These are phyloP conservation scores for Phialocephala subalpina DNA, from an alignment of 2,329 filamentous ascomycete genomes.

Conservation along the genomic window DNA sequence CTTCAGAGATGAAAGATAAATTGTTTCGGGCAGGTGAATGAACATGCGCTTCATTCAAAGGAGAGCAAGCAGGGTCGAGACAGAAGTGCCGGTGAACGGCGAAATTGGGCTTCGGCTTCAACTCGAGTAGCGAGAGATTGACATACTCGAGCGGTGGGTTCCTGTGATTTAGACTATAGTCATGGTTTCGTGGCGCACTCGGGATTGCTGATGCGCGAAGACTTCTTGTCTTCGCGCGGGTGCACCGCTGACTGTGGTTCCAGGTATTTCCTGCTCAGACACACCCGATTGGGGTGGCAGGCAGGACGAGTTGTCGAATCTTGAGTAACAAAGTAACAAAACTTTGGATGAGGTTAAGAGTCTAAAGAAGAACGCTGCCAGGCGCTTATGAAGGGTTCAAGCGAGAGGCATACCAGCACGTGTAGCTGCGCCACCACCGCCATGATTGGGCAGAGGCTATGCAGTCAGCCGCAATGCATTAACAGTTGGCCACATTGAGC, in stretches of 20 bases:
- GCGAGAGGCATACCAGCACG: slow-evolving; percentile 4
- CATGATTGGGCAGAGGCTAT: too few species aligned
- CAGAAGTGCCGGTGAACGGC: slow-evolving; percentile 1
- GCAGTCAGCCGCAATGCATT: background rate
- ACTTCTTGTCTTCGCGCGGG: slow-evolving; percentile 3
- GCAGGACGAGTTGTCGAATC: background rate
- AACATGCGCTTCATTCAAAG: slow-evolving; percentile 5
- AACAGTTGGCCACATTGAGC: background rate
- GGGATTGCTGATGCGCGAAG: slow-evolving; percentile 7
- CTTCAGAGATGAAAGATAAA: background rate
- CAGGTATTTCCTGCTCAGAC: background rate
- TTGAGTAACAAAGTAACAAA: background rate
- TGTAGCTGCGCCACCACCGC: background rate
- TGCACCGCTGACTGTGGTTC: background rate
- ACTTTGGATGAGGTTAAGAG: background rate
- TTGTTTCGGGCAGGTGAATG: background rate
- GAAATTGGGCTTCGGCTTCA: slow-evolving; percentile 6
- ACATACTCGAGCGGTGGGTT: slow-evolving; percentile 10
- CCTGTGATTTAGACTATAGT: slow-evolving; percentile 2
- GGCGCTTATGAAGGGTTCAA: background rate
- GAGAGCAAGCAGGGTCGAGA: slow-evolving; percentile 6
- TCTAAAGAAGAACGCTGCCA: background rate
- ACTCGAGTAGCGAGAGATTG: slow-evolving; percentile 6
- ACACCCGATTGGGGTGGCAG: background rate
- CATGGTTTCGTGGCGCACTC: slow-evolving; percentile 6